Base-by-base conservation (phyloP, 352 stramenopile genomes). In the Phytopythium chamaehyphon region DNA sequence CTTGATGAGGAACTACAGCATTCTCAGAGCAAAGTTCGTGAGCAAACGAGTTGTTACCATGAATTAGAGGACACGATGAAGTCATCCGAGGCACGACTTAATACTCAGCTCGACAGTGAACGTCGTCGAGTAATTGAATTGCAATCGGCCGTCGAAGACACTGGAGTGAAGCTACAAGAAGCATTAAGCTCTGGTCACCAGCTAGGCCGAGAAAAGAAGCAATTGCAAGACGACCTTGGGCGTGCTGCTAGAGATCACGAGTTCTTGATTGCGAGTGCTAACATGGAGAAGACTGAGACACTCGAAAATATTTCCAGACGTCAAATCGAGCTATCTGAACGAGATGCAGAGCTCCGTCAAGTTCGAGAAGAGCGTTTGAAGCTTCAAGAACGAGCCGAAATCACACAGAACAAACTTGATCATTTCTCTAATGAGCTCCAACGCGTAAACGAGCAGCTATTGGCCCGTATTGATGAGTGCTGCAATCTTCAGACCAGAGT, bases 141-240 rank as follows among this genome's bases (percentile, higher is more conserved):
- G 3, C 49, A 36, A 9, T 60, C 62, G 40, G 48, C 54, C 24
- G 53, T 47, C 10, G 64, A 66, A n/a, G 56, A 64, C 14, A 44
- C 21, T 7, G 37, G 33, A n/a, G 61, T 55, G 31, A 50, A 35
- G 11, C 24, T 45, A 0, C 47, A 47, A 18, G 16, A 51, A 16
- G 26, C 28, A 8, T 6, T 40, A 4, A 2, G 18, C 9, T 21
- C 39, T 11, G n/a, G 7, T 8, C 26, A 28, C 14, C n/a, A 49
- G 5, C 40, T 47, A 11, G 24, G 40, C 9, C 39, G 23, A 3
- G 50, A 55, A 35, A 55, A 55, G 19, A 40, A 43, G 22, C 39
- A 49, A 19, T 19, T 49, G 31, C 39, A 44, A 10, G 47, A 53
- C 0, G 47, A 44, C 2, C 12, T 53, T 36, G 47, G 14, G 11